Base-by-base conservation (phyloP, 2,329 filamentous ascomycete species). In the Colletotrichum sp. region DNA sequence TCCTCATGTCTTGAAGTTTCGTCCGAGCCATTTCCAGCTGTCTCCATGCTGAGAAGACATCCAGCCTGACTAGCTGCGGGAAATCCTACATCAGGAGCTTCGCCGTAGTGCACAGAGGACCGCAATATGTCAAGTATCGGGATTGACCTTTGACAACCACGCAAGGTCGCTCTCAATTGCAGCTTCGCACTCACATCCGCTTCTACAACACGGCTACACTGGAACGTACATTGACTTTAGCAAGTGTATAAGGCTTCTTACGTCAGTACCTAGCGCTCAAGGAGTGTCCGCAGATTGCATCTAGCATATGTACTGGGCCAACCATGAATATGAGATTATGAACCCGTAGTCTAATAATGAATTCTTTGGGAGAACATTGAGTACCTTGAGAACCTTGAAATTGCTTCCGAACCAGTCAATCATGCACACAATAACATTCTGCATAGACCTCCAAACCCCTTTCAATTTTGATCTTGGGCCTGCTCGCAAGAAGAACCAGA, bases 71-170 rank as follows among this genome's bases (percentile, higher is more conserved):
- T 48, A 5, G n/a, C 44, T 11, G 19, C 44, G 19, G 9, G 19
- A n/a, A 22, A 48, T 22, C 11, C 19, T n/a, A 0, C 44, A 48
- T 9, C 8, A 48, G 19, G 9, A n/a, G 19, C 6, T 22, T 48
- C 19, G n/a, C 19, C 44, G 2, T 6, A 4, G 44, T n/a, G 11
- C n/a, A 22, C 11, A 22, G 44, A 22, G 44, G 8, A 22, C 44
- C 44, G 44, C 44, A 1, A 48, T 48, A 48, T n/a, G 44, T 12
- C 2, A 2, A 48, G 44, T 1, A 48, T 48, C n/a, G 11, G 44
- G 5, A n/a, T 7, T 13, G 19, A 48, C n/a, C 11, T 9, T 22
- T n/a, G 0, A 48, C n/a, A 6, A 13, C 19, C 44, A 48, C 0
- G 19, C 19, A 48, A 48, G 3, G 19, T 12, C n/a, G 19, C 19